Evolutionary conservation across 257 asterid species (phyloP).

Genomic region (Plantago elongata): DNA sequence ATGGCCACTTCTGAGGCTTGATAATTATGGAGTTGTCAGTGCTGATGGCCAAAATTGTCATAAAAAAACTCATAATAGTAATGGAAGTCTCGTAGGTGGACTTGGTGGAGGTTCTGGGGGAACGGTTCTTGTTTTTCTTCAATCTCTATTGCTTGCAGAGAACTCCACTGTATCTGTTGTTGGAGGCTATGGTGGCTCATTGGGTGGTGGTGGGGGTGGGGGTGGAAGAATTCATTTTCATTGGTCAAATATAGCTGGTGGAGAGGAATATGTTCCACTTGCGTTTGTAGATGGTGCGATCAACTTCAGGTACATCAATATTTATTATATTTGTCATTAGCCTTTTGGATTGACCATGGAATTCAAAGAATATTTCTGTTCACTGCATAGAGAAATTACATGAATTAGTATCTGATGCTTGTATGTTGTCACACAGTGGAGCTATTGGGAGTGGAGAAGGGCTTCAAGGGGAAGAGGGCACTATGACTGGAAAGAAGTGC

Average conservation of each 20-base stretch:
- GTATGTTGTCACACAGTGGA: slow-evolving; percentile 52
- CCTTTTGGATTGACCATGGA: not conserved
- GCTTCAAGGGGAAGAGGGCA: slow-evolving; percentile 72
- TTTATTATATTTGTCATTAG: not conserved
- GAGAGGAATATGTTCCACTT: slow-evolving; percentile 75
- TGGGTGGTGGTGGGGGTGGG: slow-evolving; percentile 96
- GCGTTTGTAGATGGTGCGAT: slow-evolving; percentile 72
- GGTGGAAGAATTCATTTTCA: slow-evolving; percentile 98
- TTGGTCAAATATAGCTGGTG: slow-evolving; percentile 70
- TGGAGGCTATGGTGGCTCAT: slow-evolving; percentile 86
- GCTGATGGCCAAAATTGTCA: slow-evolving; percentile 79
- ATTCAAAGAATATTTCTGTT: not conserved
- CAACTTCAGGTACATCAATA: slow-evolving; percentile 46
- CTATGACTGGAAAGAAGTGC: slow-evolving; percentile 86
- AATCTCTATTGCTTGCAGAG: slow-evolving; percentile 50
- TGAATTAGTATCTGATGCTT: slow-evolving; percentile 23
- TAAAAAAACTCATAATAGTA: slow-evolving; percentile 39
- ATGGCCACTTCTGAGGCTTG: slow-evolving; percentile 78
- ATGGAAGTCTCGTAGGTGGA: slow-evolving; percentile 60
- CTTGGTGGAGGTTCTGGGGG: slow-evolving; percentile 99
- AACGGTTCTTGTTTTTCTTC: slow-evolving; percentile 79
- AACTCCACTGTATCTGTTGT: slow-evolving; percentile 70
- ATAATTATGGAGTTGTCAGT: slow-evolving; percentile 61
- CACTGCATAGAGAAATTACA: not conserved
- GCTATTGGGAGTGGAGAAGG: slow-evolving; percentile 80